These are phyloP conservation scores for Haplosporangium gracile DNA, from an alignment of 192 early-diverging fungal genomes.

Conservation along the genomic window DNA sequence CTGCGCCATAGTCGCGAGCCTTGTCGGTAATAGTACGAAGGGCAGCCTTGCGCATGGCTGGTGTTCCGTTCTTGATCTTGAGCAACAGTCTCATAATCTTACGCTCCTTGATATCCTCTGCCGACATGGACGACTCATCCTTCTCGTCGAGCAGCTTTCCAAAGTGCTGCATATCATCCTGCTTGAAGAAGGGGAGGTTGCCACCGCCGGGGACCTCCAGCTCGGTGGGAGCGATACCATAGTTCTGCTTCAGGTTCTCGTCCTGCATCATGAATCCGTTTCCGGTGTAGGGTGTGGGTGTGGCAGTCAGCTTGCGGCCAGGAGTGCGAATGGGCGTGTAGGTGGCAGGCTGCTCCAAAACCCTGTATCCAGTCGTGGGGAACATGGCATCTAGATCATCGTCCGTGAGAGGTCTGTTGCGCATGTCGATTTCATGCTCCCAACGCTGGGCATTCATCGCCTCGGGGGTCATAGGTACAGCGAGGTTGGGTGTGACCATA, in stretches of 20 bases:
- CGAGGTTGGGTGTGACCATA: constrained; percentile 79
- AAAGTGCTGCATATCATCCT: constrained; percentile 98
- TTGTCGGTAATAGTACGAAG: constrained; percentile 97
- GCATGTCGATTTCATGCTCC: constrained; percentile 86
- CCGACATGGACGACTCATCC: constrained; percentile 84
- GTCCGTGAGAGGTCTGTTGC: constrained; percentile 91
- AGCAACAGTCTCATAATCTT: constrained; percentile 96
- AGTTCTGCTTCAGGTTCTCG: constrained; percentile 69
- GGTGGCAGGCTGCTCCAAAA: constrained; percentile 88
- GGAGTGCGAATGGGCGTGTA: constrained; percentile 97
- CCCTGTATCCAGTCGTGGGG: constrained; percentile 90
- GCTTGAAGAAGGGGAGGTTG: constrained; percentile 92
- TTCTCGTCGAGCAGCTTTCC: constrained; percentile 89
- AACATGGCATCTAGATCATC: constrained; percentile 97
- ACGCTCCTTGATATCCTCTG: constrained; percentile 93
- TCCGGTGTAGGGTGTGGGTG: constrained; percentile 88
- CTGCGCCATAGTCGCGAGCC: constrained; percentile 94
- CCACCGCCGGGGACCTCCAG: constrained; percentile 91
- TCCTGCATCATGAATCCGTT: constrained; percentile 92
- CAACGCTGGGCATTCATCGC: constrained; percentile 77
- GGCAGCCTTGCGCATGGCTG: constrained; percentile 92
- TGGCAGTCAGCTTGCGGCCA: constrained; percentile 93
- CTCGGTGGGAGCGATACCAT: constrained; percentile 74
- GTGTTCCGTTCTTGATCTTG: constrained; percentile 98
- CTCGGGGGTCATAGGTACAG: constrained; percentile 88